Conservation (phyloP, 2,329 filamentous ascomycete species). For the Neonectria neomacrospora region DNA sequence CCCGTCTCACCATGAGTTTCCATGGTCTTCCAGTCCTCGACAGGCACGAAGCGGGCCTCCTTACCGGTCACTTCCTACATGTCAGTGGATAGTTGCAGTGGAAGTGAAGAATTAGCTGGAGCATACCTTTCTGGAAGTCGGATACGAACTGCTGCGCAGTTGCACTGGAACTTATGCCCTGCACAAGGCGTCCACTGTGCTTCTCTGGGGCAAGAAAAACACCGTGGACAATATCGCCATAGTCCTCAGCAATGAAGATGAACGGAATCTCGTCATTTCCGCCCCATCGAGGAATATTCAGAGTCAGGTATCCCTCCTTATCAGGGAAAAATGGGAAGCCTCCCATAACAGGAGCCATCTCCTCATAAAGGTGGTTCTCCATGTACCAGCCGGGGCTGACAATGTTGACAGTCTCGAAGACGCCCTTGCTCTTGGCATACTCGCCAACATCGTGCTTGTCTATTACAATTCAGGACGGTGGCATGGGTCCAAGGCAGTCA, state of each 20-base stretch:
- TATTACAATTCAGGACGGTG: slow-evolving; percentile 28
- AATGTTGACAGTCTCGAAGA: slow-evolving; percentile 50
- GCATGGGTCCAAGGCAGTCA: too few relatives aligned
- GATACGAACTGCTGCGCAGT: slow-evolving; percentile 46
- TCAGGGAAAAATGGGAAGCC: slow-evolving; percentile 53
- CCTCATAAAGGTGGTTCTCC: slow-evolving; percentile 53
- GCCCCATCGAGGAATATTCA: slow-evolving; percentile 52
- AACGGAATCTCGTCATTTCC: slow-evolving; percentile 51
- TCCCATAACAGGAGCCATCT: slow-evolving; percentile 51
- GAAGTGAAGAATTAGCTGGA: neutral
- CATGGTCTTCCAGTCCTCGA: slow-evolving; percentile 48
- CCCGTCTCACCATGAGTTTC: slow-evolving; percentile 47
- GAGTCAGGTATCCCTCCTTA: slow-evolving; percentile 51
- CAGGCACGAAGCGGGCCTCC: slow-evolving; percentile 46
- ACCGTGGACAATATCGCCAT: slow-evolving; percentile 58
- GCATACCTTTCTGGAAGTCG: slow-evolving; percentile 48
- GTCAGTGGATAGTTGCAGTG: slow-evolving; percentile 15
- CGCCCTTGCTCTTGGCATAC: slow-evolving; percentile 47
- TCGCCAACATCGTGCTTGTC: slow-evolving; percentile 53
- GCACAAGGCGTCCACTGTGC: slow-evolving; percentile 51
- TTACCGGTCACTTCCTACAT: slow-evolving; percentile 44
- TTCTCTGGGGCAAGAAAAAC: slow-evolving; percentile 53
- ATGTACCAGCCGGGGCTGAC: slow-evolving; percentile 56
- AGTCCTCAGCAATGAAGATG: slow-evolving; percentile 54
- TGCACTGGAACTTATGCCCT: slow-evolving; percentile 51